Conservation (phyloP, 768 basidiomycete genomes). For the Collybia nuda region DNA sequence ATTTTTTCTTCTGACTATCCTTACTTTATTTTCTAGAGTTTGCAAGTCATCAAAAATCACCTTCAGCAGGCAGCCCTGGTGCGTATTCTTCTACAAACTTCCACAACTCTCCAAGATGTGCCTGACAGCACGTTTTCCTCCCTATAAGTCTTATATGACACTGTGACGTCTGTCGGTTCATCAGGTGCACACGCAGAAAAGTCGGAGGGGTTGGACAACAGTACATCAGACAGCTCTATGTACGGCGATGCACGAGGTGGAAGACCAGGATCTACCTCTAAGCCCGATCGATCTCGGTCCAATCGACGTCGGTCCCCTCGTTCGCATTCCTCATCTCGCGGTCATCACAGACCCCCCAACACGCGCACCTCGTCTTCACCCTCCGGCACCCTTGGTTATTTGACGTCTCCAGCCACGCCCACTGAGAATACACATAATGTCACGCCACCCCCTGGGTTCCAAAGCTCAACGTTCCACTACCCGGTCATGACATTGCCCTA, state of each 20-base stretch:
- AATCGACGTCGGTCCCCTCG: constrained; percentile 24
- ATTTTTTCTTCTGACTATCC: constrained; percentile 14
- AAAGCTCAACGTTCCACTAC: constrained; percentile 24
- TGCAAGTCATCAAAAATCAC: constrained; percentile 4
- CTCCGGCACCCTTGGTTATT: constrained; percentile 11
- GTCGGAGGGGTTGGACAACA: constrained; percentile 8
- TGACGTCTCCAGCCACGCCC: constrained; percentile 4
- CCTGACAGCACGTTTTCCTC: constrained; percentile 1
- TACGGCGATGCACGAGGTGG: constrained; percentile 24
- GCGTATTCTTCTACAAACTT: constrained; percentile 21
- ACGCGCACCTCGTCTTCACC: constrained; percentile 13
- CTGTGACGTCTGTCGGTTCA: constrained; percentile 13
- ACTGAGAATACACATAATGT: constrained; percentile 17
- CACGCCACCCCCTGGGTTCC: constrained; percentile 16
- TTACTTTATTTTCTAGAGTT: constrained; percentile 26
- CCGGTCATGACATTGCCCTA: constrained; percentile 25
- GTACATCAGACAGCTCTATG: constrained; percentile 15
- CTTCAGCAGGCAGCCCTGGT: constrained; percentile 18
- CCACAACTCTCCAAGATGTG: constrained; percentile 13
- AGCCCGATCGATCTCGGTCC: constrained; percentile 20
- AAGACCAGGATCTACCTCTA: constrained; percentile 21
- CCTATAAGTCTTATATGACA: constrained; percentile 26
- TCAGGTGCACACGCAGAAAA: constrained; percentile 11
- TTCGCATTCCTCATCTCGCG: constrained; percentile 13
- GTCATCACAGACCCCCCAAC: constrained; percentile 9